Evolutionary conservation across 75 land plant genomes (phyloP), one percentile per base, ranked within the genome.

Genomic region (Larix kaempferi): DNA sequence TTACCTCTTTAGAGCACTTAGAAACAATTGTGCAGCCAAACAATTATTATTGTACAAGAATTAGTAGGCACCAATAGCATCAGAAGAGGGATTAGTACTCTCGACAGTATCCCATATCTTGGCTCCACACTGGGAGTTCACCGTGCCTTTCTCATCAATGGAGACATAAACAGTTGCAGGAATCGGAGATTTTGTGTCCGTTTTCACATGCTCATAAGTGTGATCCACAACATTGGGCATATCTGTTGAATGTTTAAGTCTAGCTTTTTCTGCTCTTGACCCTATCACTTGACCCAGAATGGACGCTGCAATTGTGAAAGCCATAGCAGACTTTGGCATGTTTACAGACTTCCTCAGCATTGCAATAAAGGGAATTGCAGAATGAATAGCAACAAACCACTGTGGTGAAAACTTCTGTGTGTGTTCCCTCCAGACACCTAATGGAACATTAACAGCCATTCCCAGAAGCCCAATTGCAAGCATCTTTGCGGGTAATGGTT

Each of bases 391-490:
- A 27, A 77, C 78, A 83, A 97, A 88, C 99, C 99, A 97, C 21
- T 89, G 77, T 19, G 95, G 94, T 8, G 99, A 97, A 74, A 97
- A 97, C 59, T 97, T 97, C 62, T 92, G 63, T 11, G 98, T 94
- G 74, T 97, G 99, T 64, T 92, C 96, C 56, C 99, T 90, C 99
- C 99, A 97, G 41, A 95, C 80, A 29, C 99, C 99, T 44, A 97
- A 59, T 1, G 99, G 99, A 12, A 97, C 87, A 85, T 97, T 97
- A 21, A 83, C 85, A 13, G 98, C 98, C 95, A 97, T 95, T 54
- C 99, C 99, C 54, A 97, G 67, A 29, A 91, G 35, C 4, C 90
- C 98, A 56, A 97, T 93, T 52, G 89, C 91, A 3, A 97, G 84
- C 71, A 95, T 82, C 82, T 95, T 94, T 8, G 91, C 77, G 10